Base-by-base conservation (phyloP, 176 grass and related monocot species). In the Avena sativa region DNA sequence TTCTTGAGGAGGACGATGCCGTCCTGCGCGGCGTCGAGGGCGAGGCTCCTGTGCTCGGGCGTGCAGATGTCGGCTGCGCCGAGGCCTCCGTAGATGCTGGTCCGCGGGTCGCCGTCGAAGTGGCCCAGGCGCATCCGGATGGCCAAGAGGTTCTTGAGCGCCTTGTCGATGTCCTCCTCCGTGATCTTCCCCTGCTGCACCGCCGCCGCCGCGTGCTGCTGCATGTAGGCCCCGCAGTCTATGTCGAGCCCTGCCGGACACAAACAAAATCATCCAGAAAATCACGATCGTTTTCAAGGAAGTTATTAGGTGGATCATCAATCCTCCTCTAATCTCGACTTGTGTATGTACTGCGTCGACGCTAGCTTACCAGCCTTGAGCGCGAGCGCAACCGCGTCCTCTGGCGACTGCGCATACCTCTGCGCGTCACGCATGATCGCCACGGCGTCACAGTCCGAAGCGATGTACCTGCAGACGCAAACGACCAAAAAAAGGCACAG, bases 1-100 rank as follows among this genome's bases (percentile, higher is more conserved):
- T 97, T 95, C 90, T 97, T 93, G 71, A 97, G 86, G 9, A 97
- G 82, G 16, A 97, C 95, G 14, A 93, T 93, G 89, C 95, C 95
- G 72, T 97, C 87, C 25, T 80, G 62, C 12, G 93, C 93, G 1
- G 95, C 95, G 52, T 97, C 90, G 12, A 93, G 80, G 14, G 95
- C 95, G 4, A 97, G 76, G 28, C 20, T 50, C 74, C 88, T 88
- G 83, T 97, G 93, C 3, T 86, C 91, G 0, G 77, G 10, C 4
- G 91, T 66, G 76, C 95, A 95, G 9, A 97, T 83, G 20, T 97
- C 19, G 2, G 55, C 19, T 2, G 86, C 82, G 9, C 72, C 83
- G 14, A 97, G 88, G 20, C n/a, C 20, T 28, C 92, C 90, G 66
- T 94, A 97, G n/a, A 20, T 2, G 30, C 71, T 76, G 58, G 32